phyloP scores from a whole-genome alignment of 768 basidiomycete genomes.

The Lactarius indigo region DNA sequence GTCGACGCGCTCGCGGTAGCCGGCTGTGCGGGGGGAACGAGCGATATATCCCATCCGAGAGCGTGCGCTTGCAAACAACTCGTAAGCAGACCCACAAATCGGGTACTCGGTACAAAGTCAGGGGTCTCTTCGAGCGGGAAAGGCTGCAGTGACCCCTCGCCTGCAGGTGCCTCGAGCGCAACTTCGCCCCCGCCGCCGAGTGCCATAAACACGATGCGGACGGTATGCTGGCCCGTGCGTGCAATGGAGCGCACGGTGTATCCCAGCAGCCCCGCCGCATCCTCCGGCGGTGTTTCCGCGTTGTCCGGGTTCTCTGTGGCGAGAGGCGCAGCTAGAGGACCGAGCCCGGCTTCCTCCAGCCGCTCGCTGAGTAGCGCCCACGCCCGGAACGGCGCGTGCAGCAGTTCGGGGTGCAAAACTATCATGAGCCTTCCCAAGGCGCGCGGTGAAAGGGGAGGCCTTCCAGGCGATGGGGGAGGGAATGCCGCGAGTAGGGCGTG shows the following conservation, averaged over 20 bases:
- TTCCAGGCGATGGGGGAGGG: slow-evolving; percentile 43
- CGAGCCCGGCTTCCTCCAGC: slow-evolving; percentile 51
- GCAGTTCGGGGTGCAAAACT: slow-evolving; percentile 55
- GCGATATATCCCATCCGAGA: slow-evolving; percentile 61
- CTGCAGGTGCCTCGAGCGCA: slow-evolving; percentile 45
- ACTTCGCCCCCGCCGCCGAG: slow-evolving; percentile 33
- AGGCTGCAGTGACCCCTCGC: slow-evolving; percentile 42
- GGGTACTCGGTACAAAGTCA: slow-evolving; percentile 44
- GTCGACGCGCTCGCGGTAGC: slow-evolving; percentile 63
- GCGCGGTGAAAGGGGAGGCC: slow-evolving; percentile 34
- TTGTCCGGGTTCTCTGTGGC: slow-evolving; percentile 36
- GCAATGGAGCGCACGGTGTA: slow-evolving; percentile 44
- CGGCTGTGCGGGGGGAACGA: slow-evolving; percentile 53
- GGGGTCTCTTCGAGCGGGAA: slow-evolving; percentile 40
- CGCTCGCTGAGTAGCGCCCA: slow-evolving; percentile 61
- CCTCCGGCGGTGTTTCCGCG: slow-evolving; percentile 31
- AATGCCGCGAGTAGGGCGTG: slow-evolving; percentile 44
- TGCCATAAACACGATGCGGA: slow-evolving; percentile 41
- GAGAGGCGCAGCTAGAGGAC: slow-evolving; percentile 48
- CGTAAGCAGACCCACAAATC: slow-evolving; percentile 58
- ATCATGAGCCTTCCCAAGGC: slow-evolving; percentile 55
- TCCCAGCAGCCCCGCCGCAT: slow-evolving; percentile 44
- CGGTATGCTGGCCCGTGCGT: slow-evolving; percentile 40
- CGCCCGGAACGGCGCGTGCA: slow-evolving; percentile 54
- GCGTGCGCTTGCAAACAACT: slow-evolving; percentile 60